Evolutionary conservation across 352 stramenopile species (phyloP).

Genomic region (Phytophthora cactorum): DNA sequence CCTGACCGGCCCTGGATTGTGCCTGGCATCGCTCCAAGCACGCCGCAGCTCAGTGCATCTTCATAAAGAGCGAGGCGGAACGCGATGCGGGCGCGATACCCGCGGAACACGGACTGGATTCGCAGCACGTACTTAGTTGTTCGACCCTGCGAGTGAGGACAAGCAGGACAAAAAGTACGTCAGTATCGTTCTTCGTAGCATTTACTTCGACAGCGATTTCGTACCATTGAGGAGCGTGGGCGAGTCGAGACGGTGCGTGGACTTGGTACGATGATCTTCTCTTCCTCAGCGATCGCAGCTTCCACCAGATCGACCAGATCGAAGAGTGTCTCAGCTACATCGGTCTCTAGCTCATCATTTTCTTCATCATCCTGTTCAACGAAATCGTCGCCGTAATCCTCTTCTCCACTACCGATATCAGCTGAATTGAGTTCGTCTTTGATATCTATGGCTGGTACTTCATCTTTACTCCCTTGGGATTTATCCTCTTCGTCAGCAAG

Average conservation of each 20-base stretch:
- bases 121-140: constrained; percentile 31
- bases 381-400: constrained; percentile 13
- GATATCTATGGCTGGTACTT: neutral
- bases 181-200: neutral
- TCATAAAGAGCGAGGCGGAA: constrained; percentile 74
- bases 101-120: constrained; percentile 68
- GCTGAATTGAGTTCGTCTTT: neutral
- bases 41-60: constrained; percentile 62
- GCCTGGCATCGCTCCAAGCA: constrained; percentile 76
- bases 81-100: constrained; percentile 50
- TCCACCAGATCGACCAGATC: constrained; percentile 44
- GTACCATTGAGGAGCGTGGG: constrained; percentile 24
- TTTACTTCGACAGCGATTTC: neutral
- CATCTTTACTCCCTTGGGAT: neutral
- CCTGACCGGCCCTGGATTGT: constrained; percentile 66
- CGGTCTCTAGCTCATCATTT: constrained; percentile 42
- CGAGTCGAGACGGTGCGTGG: constrained; percentile 24
- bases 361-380: constrained; percentile 1
- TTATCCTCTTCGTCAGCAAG: neutral
- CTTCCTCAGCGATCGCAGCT: constrained; percentile 16
- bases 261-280: constrained; percentile 2
- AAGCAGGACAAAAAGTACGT: neutral
- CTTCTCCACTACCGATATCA: constrained; percentile 2
- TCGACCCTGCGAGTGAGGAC: constrained; percentile 1
- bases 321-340: constrained; percentile 55